Percentiles rank a stretch among this genome's conserved stretches.
phyloP scores from a whole-genome alignment of 2,329 filamentous ascomycete species.

The Aspergillus transmontanensis region DNA sequence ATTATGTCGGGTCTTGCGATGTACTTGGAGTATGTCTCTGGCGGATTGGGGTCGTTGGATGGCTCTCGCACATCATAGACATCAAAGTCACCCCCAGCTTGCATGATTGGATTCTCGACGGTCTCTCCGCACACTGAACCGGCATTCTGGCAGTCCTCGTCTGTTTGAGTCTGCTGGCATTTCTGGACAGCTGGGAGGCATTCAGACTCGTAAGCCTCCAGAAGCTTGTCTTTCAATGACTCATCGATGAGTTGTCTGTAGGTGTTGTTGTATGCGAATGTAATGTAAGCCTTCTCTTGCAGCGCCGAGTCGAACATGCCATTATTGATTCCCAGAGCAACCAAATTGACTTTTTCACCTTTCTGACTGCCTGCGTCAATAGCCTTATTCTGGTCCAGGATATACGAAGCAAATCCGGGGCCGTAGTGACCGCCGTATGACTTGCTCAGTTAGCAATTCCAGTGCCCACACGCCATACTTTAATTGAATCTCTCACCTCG shows the following conservation, averaged over 20 bases:
- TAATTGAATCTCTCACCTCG: slow-evolving; percentile 20
- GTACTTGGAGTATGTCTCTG: slow-evolving; percentile 47
- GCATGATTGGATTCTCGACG: slow-evolving; percentile 40
- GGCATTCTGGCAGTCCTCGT: slow-evolving; percentile 36
- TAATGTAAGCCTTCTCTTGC: slow-evolving; percentile 49
- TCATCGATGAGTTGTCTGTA: slow-evolving; percentile 46
- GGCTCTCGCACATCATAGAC: slow-evolving; percentile 52
- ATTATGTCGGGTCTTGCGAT: slow-evolving; percentile 40
- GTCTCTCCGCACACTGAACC: slow-evolving; percentile 37
- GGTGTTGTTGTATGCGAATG: slow-evolving; percentile 51
- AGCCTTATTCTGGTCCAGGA: slow-evolving; percentile 39
- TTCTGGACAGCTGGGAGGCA: slow-evolving; percentile 44
- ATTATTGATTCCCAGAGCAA: slow-evolving; percentile 60
- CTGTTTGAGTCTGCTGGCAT: slow-evolving; percentile 37
- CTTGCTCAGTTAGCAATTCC: slow-evolving; percentile 12
- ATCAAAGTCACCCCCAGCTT: slow-evolving; percentile 29
- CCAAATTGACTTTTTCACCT: slow-evolving; percentile 52
- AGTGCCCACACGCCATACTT: background rate
- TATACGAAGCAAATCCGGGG: slow-evolving; percentile 39
- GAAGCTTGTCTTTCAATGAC: slow-evolving; percentile 33
- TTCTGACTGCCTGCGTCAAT: slow-evolving; percentile 41
- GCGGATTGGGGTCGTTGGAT: slow-evolving; percentile 41
- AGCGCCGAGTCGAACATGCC: slow-evolving; percentile 55
- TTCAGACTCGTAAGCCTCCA: slow-evolving; percentile 35
- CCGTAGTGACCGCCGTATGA: slow-evolving; percentile 42